Evolutionary conservation across 192 early-diverging fungal species (phyloP), one percentile per base, ranked within the genome.

Genomic region (Backusella psychrophila): DNA sequence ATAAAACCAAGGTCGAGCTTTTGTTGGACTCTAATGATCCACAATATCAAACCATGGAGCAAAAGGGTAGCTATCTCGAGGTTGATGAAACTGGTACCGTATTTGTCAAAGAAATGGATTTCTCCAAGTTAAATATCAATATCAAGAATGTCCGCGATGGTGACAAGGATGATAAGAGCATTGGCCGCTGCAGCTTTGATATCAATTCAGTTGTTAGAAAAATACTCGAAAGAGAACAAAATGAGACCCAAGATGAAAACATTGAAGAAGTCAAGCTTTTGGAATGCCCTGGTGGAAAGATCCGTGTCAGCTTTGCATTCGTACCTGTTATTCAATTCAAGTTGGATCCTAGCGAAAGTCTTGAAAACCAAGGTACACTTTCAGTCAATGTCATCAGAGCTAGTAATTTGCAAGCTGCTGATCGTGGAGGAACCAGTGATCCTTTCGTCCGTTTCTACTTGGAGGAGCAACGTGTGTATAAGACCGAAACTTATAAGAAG

Each of bases 401-500:
- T 0, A 79, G 76, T 19, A 85, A 91, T 66, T 76, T 95, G 74
- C 87, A 87, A 12, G 90, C 90, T 39, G 92, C 88, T 7, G 94
- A 95, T 81, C 88, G 90, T 33, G 86, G 87, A 9, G 94, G 94
- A 21, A 84, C 87, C 0, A 91, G 89, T 59, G 93, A 95, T 72
- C 94, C 94, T 6, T 95, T 89, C 68, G 80, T 93, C 1, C 86
- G 90, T 44, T 89, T 93, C 74, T 75, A 79, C 67, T 33, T 92
- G 6, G 90, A 92, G 52, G 92, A 85, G 33, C 86, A 89, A 73
- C 87, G 90, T 63, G 86, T 93, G 63, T 81, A 87, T 85, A 91
- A 92, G 77, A 91, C 93, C 29, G 86, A 91, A 66, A 84, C 84
- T 9, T 29, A 90, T 44, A 94, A 94, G 79, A 94, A 95, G 87